These are phyloP conservation scores for Quercus rubra DNA, from an alignment of 306 rosid species.

Conservation along the genomic window DNA sequence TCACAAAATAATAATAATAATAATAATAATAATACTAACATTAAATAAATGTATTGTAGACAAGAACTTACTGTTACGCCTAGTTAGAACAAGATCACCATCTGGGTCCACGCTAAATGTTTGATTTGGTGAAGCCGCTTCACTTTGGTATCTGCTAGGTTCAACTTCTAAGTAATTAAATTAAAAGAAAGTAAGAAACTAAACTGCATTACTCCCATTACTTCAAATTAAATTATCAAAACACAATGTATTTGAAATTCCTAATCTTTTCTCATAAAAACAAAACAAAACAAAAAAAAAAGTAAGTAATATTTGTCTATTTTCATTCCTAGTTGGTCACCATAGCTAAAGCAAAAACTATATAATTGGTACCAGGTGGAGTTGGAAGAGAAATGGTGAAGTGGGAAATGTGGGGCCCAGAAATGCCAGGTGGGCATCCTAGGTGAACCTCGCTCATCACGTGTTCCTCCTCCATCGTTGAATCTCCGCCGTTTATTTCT, in stretches of 20 bases:
- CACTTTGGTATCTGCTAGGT: slow-evolving; percentile 25
- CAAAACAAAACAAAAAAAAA: too few relatives aligned
- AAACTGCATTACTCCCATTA: too few relatives aligned
- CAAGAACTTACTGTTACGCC: slow-evolving; percentile 47
- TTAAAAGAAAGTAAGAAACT: background rate
- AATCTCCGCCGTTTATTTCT: slow-evolving; percentile 9
- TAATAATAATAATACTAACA: background rate
- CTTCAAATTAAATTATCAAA: too few relatives aligned
- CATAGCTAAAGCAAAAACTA: too few relatives aligned
- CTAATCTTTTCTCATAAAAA: too few relatives aligned
- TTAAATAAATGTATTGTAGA: background rate
- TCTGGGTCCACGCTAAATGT: slow-evolving; percentile 49
- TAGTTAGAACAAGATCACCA: slow-evolving; percentile 76
- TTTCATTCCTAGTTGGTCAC: too few relatives aligned
- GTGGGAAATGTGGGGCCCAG: slow-evolving; percentile 56
- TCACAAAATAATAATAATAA: too few relatives aligned
- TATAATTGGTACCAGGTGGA: too few relatives aligned
- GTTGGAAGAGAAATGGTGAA: slow-evolving; percentile 55
- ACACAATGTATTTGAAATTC: too few relatives aligned
- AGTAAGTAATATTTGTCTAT: too few relatives aligned
- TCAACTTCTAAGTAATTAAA: slow-evolving; percentile 29
- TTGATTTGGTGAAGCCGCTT: slow-evolving; percentile 16
- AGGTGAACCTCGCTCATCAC: slow-evolving; percentile 96
- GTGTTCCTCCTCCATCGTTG: slow-evolving; percentile 29
- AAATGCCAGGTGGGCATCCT: slow-evolving; percentile 68